Evolutionary conservation across 225 moss, liverwort and hornwort species (phyloP), one percentile per base, ranked within the genome.

Genomic region (Pseudoscleropodium purum): DNA sequence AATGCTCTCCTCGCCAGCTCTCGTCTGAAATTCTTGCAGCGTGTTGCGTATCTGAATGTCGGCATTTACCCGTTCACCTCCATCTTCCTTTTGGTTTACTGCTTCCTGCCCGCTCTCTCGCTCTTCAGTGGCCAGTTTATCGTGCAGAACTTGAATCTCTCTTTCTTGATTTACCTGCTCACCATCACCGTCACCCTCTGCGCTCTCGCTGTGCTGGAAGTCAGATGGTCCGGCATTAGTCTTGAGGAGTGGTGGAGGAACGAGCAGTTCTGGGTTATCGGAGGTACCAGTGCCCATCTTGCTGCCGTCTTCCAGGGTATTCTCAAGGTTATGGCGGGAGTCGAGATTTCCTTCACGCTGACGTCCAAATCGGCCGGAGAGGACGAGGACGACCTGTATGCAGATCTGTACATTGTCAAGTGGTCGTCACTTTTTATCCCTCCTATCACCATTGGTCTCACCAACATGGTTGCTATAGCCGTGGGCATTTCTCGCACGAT

Each of bases 171-270:
- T 47, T 98, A 98, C 90, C 84, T 98, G 75, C 98, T 98, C 56
- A 93, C 90, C 75, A 98, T 98, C 87, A 96, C 98, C 54, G 63
- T 96, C 79, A 95, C 95, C 33, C 95, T 98, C 54, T 97, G 95
- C 90, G 90, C 95, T 62, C 93, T 98, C 33, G 98, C 98, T 45
- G 91, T 98, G 39, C 94, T 98, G 52, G 98, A 98, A 83, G 98
- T 98, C 10, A 94, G 93, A 77, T 98, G 98, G 98, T 95, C 98
- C 10, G 93, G 90, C 33, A 98, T 98, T 79, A 95, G 94, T 56
- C 91, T 98, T 14, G 98, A 98, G 69, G 98, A 98, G 84, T 98
- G 98, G 98, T 98, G 98, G 98, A 93, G 97, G 59, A 97, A 97
- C 41, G 97, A 97, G 77, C 97, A 97, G 91, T 97, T 97, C 84